These are phyloP conservation scores for Taxillus chinensis DNA, from an alignment of 164 flowering plant genomes.

Conservation along the genomic window DNA sequence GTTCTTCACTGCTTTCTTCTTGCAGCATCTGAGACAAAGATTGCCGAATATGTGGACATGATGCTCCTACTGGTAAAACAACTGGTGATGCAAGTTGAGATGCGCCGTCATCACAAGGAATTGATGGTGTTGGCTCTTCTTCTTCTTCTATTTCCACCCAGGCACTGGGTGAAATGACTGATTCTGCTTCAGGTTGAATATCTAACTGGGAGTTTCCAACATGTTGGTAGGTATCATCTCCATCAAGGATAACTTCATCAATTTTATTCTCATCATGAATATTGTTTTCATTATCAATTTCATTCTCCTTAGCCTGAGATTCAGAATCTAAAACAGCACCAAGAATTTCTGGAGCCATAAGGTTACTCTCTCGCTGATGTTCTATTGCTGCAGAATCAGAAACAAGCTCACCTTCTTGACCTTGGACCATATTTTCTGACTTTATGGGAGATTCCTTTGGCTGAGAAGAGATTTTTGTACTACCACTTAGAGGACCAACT, in stretches of 20 bases:
- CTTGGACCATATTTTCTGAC: slow-evolving; percentile 15
- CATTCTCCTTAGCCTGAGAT: slow-evolving; percentile 14
- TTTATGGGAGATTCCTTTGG: slow-evolving; percentile 28
- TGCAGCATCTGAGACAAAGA: slow-evolving; percentile 90
- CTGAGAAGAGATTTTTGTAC: slow-evolving; percentile 27
- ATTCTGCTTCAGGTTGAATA: slow-evolving; percentile 39
- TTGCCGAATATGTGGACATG: slow-evolving; percentile 70
- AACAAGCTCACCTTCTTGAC: slow-evolving; percentile 28
- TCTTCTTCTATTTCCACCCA: slow-evolving; percentile 73
- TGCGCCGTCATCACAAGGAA: slow-evolving; percentile 14
- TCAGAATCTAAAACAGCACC: slow-evolving; percentile 26
- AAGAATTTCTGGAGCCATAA: slow-evolving; percentile 7
- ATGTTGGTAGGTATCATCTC: slow-evolving; percentile 14
- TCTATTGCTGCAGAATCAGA: slow-evolving; percentile 15
- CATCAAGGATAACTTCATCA: slow-evolving; percentile 21
- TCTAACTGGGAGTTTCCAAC: slow-evolving; percentile 19
- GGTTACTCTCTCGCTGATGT: slow-evolving; percentile 15
- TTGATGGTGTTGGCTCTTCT: slow-evolving; percentile 32
- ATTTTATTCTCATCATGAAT: slow-evolving; percentile 19
- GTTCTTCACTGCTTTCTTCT: slow-evolving; percentile 76
- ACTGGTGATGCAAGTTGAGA: slow-evolving; percentile 22
- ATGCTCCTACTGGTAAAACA: slow-evolving; percentile 20
- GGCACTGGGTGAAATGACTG: slow-evolving; percentile 51
- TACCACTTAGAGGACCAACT: slow-evolving; percentile 23
- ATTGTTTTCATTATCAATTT: slow-evolving; percentile 16